Conservation (phyloP, 345 rosid genomes). For the Arabis alpina region DNA sequence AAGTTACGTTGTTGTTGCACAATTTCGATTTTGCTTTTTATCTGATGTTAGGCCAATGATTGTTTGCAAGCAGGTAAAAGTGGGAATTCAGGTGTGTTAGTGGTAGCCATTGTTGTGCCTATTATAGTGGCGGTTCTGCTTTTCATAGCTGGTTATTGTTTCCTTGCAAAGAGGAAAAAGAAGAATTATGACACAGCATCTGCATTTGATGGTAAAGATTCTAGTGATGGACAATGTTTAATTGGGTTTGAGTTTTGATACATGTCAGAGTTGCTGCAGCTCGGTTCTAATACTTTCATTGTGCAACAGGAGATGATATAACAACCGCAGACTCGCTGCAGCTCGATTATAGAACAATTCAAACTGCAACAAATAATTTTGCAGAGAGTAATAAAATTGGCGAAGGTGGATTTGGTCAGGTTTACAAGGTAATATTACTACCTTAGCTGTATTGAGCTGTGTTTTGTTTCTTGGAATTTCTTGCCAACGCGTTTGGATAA, state of each 20-base stretch:
- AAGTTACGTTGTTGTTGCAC: not conserved
- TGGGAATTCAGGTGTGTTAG: constrained; percentile 28
- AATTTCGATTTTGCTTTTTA: not conserved
- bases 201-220: constrained; percentile 46
- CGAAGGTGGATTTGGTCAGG: too few relatives aligned
- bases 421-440: too few relatives aligned
- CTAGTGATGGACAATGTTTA: not conserved
- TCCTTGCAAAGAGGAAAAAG: constrained; percentile 43
- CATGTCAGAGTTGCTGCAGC: not conserved
- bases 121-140: constrained; percentile 36
- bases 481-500: not conserved
- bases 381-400: too few relatives aligned
- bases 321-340: too few relatives aligned
- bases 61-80: constrained; percentile 43
- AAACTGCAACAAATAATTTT: too few relatives aligned
- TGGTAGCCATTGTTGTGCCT: constrained; percentile 48
- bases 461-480: not conserved
- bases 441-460: too few relatives aligned
- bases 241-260: too few relatives aligned
- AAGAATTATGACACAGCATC: constrained; percentile 24
- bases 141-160: constrained; percentile 43
- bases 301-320: too few relatives aligned
- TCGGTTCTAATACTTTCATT: too few relatives aligned
- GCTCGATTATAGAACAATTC: too few relatives aligned
- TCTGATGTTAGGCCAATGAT: constrained; percentile 4